phyloP scores from a whole-genome alignment of 768 basidiomycete species.

The Tylopilus intermedius region DNA sequence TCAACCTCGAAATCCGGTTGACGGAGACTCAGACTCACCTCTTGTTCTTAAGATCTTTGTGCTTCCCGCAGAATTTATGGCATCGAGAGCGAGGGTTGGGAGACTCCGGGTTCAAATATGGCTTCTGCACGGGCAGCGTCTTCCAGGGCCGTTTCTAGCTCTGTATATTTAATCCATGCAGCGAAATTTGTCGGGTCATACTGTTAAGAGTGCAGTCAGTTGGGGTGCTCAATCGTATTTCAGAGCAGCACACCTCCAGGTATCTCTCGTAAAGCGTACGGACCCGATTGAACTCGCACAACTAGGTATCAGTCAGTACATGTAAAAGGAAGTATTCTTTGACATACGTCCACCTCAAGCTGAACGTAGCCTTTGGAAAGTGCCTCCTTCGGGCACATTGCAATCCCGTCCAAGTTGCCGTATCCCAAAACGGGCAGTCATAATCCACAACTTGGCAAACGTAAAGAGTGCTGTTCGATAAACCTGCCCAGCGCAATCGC shows the following conservation, averaged over 20 bases:
- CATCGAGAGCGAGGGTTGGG: conserved; percentile 85
- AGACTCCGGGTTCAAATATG: conserved; percentile 88
- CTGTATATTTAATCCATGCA: conserved; percentile 95
- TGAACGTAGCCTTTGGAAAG: conserved; percentile 96
- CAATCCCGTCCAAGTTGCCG: conserved; percentile 80
- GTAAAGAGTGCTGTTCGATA: conserved; percentile 95
- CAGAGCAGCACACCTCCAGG: conserved; percentile 58
- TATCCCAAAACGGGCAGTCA: conserved; percentile 90
- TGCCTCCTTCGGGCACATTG: conserved; percentile 93
- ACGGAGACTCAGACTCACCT: conserved; percentile 48
- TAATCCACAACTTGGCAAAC: conserved; percentile 93
- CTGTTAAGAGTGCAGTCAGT: conserved; percentile 32
- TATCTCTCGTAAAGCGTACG: conserved; percentile 91
- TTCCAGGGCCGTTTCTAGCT: conserved; percentile 81
- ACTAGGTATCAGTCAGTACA: conserved; percentile 36
- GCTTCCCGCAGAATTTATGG: conserved; percentile 93
- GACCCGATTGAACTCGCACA: conserved; percentile 93
- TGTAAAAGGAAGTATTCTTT: neutral
- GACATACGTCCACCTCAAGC: conserved; percentile 77
- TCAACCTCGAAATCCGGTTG: neutral
- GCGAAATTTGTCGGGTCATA: conserved; percentile 86
- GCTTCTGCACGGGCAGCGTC: conserved; percentile 87
- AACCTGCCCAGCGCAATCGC: conserved; percentile 78
- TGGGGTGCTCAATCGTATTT: neutral
- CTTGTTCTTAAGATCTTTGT: conserved; percentile 83